Evolutionary conservation across 345 rosid genomes (phyloP).

Genomic region (Laguncularia racemosa): DNA sequence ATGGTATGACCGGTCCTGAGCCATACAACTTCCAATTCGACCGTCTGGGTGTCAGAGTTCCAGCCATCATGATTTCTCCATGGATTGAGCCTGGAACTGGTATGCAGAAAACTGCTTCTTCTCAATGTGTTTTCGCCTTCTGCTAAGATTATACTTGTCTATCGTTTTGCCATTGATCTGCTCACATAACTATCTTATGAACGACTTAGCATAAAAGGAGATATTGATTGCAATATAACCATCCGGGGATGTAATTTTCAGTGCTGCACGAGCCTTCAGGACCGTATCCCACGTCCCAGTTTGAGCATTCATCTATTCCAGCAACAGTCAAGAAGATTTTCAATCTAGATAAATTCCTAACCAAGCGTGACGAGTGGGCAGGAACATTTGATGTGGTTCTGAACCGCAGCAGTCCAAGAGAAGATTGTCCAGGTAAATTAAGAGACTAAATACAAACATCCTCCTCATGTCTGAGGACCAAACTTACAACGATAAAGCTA

Average conservation of each 20-base stretch:
- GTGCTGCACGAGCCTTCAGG: constrained; percentile 79
- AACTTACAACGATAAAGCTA: no score
- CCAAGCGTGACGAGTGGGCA: constrained; percentile 91
- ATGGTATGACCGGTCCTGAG: constrained; percentile 49
- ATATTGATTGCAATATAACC: no score
- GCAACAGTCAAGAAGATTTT: constrained; percentile 82
- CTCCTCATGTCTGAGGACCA: no score
- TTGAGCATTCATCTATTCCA: constrained; percentile 78
- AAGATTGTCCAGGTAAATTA: constrained; percentile 63
- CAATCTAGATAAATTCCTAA: constrained; percentile 64
- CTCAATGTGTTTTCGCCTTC: no score
- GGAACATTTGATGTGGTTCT: constrained; percentile 62
- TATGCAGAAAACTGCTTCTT: neutral
- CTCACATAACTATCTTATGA: neutral
- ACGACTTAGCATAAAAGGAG: neutral
- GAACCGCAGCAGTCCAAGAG: constrained; percentile 49
- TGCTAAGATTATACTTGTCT: no score
- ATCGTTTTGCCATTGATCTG: no score
- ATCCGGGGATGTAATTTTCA: constrained; percentile 9
- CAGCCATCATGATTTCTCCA: constrained; percentile 72
- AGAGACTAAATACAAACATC: no score
- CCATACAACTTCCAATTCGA: constrained; percentile 69
- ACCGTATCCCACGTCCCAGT: constrained; percentile 62
- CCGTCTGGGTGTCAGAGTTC: constrained; percentile 76
- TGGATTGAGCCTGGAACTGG: constrained; percentile 87